A percentile compares a stretch with the other conserved stretches of the same genome.
These are phyloP conservation scores for Nicotiana attenuata DNA, from an alignment of 257 asterid genomes.

Conservation along the genomic window DNA sequence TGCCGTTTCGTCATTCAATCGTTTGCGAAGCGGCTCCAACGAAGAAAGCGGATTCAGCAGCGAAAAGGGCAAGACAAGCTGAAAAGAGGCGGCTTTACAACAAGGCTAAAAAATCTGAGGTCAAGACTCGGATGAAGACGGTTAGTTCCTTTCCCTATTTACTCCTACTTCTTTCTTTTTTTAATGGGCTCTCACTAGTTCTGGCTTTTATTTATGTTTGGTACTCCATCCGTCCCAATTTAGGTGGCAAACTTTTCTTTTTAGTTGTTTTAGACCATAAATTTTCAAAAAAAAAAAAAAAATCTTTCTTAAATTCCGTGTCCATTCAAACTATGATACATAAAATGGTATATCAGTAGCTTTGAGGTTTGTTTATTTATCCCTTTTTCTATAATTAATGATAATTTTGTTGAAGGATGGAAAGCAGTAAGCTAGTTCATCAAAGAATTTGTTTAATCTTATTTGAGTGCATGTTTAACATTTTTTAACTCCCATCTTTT, in stretches of 20 bases:
- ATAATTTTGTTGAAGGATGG: no score
- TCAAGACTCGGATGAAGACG: constrained; percentile 89
- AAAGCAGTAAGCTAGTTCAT: no score
- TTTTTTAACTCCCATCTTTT: background rate
- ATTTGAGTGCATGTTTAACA: background rate
- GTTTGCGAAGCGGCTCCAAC: constrained; percentile 69
- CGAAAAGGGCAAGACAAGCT: constrained; percentile 93
- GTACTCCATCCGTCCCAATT: no score
- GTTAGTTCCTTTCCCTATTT: constrained; percentile 22
- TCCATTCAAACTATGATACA: no score
- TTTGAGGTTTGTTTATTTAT: background rate
- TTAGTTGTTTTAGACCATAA: no score
- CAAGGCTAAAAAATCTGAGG: constrained; percentile 69
- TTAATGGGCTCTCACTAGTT: background rate
- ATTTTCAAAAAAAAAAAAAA: no score
- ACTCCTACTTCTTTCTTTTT: background rate
- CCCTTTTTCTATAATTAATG: no score
- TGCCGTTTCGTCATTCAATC: constrained; percentile 42
- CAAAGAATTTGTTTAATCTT: no score
- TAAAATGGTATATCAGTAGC: background rate
- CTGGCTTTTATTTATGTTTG: background rate
- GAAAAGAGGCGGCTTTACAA: constrained; percentile 84
- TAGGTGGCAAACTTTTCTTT: no score
- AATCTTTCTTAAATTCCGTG: no score
- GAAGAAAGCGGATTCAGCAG: constrained; percentile 90